Conservation (phyloP, 768 basidiomycete species). For the Suillus plorans region DNA sequence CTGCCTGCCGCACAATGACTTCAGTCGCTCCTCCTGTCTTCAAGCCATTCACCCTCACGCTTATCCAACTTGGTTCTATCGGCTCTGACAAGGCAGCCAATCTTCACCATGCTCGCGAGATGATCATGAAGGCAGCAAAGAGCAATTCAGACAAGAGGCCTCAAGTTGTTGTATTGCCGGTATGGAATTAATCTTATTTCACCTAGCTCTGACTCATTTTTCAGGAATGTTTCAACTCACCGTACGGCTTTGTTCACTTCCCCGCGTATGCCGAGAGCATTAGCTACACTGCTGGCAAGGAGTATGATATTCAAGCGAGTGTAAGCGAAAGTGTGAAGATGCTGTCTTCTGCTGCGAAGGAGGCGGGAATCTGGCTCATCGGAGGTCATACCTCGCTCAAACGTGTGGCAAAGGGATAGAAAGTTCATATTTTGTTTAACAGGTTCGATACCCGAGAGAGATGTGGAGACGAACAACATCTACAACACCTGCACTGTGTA, state of each 20-base stretch:
- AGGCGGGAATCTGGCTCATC: constrained; percentile 83
- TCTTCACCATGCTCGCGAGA: constrained; percentile 76
- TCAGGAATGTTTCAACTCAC: constrained; percentile 89
- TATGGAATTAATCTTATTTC: constrained; percentile 33
- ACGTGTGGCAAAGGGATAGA: background rate
- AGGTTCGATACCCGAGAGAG: constrained; percentile 94
- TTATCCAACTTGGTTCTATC: constrained; percentile 85
- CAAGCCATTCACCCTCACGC: constrained; percentile 79
- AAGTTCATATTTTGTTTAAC: constrained; percentile 2
- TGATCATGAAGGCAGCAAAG: constrained; percentile 70
- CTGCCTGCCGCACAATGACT: constrained; percentile 23
- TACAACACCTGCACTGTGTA: constrained; percentile 96
- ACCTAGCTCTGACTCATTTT: constrained; percentile 3
- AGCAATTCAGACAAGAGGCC: constrained; percentile 48
- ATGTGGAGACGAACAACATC: constrained; percentile 57
- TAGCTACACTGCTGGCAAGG: constrained; percentile 53
- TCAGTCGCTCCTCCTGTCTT: constrained; percentile 38
- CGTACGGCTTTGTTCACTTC: constrained; percentile 79
- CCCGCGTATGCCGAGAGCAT: constrained; percentile 83
- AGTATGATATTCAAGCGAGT: constrained; percentile 55
- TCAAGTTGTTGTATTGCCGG: constrained; percentile 82
- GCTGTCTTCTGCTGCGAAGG: constrained; percentile 79
- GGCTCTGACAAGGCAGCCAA: constrained; percentile 74
- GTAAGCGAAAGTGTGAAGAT: constrained; percentile 77
- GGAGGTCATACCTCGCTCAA: constrained; percentile 60